A percentile compares a stretch with the other conserved stretches of the same genome.
These are phyloP conservation scores for Tetrapisispora namnaoensis DNA, from an alignment of 805 yeast genomes.

Conservation along the genomic window DNA sequence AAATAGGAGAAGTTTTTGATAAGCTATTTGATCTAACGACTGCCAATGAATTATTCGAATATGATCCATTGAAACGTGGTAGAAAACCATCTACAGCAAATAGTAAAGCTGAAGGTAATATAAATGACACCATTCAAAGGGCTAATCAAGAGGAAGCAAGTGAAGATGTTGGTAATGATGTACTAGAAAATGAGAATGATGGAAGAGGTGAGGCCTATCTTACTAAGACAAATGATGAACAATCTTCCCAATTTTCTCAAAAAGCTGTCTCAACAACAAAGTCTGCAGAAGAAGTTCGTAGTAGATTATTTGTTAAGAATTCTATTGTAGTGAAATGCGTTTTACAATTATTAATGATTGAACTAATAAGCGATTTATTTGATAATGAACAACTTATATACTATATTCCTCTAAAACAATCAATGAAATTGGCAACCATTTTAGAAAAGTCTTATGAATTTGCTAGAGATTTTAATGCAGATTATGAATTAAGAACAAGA, in stretches of 20 bases:
- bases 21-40: constrained; percentile 72
- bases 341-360: constrained; percentile 79
- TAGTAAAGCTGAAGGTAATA: constrained; percentile 27
- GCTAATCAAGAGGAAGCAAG: constrained; percentile 29
- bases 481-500: constrained; percentile 77
- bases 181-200: constrained; percentile 5
- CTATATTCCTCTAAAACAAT: constrained; percentile 54
- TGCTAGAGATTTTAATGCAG: constrained; percentile 79
- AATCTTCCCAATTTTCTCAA: constrained; percentile 7
- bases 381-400: constrained; percentile 61
- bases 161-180: constrained; percentile 31
- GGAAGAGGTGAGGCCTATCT: background rate
- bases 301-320: constrained; percentile 48
- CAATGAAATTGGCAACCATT: constrained; percentile 49
- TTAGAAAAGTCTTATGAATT: constrained; percentile 67
- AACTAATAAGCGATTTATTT: constrained; percentile 70
- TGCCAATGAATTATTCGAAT: constrained; percentile 70
- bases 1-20: constrained; percentile 54
- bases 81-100: constrained; percentile 17
- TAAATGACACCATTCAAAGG: constrained; percentile 25
- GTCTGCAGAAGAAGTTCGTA: constrained; percentile 32
- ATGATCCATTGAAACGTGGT: constrained; percentile 33
- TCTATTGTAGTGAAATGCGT: constrained; percentile 88
- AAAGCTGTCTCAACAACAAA: background rate
- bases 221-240: constrained; percentile 2